A percentile compares a stretch with the other conserved stretches of the same genome.
These are phyloP conservation scores for Baorangia bicolor DNA, from an alignment of 768 basidiomycete genomes.

Conservation along the genomic window DNA sequence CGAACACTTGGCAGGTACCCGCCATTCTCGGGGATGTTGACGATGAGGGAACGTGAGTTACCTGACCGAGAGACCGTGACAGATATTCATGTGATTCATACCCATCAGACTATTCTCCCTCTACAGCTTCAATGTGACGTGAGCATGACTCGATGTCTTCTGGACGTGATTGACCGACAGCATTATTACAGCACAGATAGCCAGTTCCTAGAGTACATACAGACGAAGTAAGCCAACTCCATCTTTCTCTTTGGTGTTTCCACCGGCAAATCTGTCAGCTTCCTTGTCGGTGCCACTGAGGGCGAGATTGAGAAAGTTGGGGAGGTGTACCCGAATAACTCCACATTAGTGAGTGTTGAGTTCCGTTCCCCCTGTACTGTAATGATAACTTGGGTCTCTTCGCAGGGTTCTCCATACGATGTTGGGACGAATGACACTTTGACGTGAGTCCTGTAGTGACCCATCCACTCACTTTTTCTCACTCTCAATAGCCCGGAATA, in stretches of 20 bases:
- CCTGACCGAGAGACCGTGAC: not conserved
- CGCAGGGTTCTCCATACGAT: slow-evolving; percentile 28
- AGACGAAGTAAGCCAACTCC: not conserved
- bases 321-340: slow-evolving; percentile 3
- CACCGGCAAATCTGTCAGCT: not conserved
- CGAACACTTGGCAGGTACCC: too few relatives aligned
- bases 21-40: too few relatives aligned
- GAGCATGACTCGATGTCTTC: slow-evolving; percentile 19
- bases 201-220: slow-evolving; percentile 5
- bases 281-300: slow-evolving; percentile 9
- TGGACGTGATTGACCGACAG: not conserved
- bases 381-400: not conserved
- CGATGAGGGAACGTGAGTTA: too few relatives aligned
- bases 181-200: not conserved
- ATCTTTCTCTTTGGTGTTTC: not conserved
- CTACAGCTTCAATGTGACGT: too few relatives aligned
- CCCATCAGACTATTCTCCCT: slow-evolving; percentile 31
- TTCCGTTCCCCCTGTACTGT: too few relatives aligned
- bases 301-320: not conserved
- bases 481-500: too few relatives aligned
- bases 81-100: too few relatives aligned
- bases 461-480: not conserved
- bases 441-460: not conserved
- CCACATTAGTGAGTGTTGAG: not conserved
- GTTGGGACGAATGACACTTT: slow-evolving; percentile 23